These are phyloP conservation scores for Crithidia expoeki DNA, from an alignment of 208 protist genomes.

Conservation along the genomic window DNA sequence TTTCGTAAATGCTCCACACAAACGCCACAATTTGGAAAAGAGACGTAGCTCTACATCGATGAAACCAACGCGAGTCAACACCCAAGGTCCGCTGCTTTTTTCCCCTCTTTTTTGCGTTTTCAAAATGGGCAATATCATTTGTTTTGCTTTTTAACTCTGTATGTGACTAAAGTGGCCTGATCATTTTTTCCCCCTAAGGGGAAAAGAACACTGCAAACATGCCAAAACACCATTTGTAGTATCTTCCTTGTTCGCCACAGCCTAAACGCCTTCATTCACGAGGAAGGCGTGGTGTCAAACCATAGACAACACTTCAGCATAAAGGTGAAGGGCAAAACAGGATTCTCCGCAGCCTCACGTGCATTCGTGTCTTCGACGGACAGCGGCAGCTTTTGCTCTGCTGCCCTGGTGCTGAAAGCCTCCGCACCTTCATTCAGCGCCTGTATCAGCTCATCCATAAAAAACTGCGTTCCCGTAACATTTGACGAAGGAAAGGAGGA, in stretches of 20 bases:
- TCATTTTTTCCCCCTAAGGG: too few species aligned
- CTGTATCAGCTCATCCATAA: conserved; percentile 55
- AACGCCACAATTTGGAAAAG: too few species aligned
- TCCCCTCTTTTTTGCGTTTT: too few species aligned
- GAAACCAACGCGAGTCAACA: too few species aligned
- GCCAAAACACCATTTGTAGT: neutral
- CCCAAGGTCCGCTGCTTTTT: too few species aligned
- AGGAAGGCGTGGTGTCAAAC: conserved; percentile 49
- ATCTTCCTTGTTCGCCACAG: neutral
- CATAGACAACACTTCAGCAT: conserved; percentile 91
- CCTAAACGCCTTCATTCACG: neutral
- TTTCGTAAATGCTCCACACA: too few species aligned
- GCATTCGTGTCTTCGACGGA: conserved; percentile 43
- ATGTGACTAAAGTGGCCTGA: neutral
- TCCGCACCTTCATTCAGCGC: conserved; percentile 48
- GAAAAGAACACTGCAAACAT: too few species aligned
- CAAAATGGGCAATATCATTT: too few species aligned
- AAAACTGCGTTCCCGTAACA: conserved; percentile 36
- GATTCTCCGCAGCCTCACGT: conserved; percentile 35
- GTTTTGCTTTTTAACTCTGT: neutral
- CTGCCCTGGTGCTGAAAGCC: conserved; percentile 17
- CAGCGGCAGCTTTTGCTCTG: neutral
- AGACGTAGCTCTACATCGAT: too few species aligned
- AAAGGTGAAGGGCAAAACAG: conserved; percentile 89
- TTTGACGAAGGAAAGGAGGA: neutral